Conservation (phyloP, 2,329 filamentous ascomycete species). For the Fusarium fracticaudum region DNA sequence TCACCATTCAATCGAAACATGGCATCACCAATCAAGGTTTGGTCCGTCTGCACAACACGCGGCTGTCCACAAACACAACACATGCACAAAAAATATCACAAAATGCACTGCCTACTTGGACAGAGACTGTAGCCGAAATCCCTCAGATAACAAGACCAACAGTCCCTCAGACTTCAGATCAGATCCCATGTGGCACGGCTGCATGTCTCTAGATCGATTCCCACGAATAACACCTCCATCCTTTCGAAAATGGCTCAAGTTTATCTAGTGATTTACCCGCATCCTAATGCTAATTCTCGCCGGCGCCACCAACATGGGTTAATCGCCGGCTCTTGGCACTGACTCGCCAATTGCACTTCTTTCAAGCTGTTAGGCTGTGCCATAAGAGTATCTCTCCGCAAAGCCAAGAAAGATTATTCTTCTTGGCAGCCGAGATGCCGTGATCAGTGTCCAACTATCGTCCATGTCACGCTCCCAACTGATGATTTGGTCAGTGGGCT, state of each 20-base stretch:
- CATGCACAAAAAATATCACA: background rate
- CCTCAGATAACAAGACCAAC: background rate
- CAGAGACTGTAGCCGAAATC: background rate
- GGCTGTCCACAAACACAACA: background rate
- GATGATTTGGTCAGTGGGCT: background rate
- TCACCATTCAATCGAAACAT: conserved; percentile 16
- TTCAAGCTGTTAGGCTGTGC: background rate
- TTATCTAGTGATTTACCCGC: conserved; percentile 16
- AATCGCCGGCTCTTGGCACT: conserved; percentile 15
- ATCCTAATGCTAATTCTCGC: background rate
- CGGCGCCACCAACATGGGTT: conserved; percentile 19
- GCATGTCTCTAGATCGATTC: conserved; percentile 17
- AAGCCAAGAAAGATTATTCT: conserved; percentile 7
- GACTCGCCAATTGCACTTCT: conserved; percentile 11
- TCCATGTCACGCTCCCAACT: conserved; percentile 1
- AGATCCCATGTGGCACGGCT: conserved; percentile 29
- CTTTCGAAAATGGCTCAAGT: conserved; percentile 20
- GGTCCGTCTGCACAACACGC: background rate
- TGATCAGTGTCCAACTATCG: conserved; percentile 11
- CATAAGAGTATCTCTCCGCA: background rate
- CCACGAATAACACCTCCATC: conserved; percentile 18
- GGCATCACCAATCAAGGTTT: conserved; percentile 5
- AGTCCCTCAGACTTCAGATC: background rate
- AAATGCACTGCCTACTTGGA: background rate
- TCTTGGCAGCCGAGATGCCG: conserved; percentile 34